Percentiles rank a stretch among this genome's conserved stretches.
Conservation (phyloP, 106 monocot species). For the Narthecium ossifragum region DNA sequence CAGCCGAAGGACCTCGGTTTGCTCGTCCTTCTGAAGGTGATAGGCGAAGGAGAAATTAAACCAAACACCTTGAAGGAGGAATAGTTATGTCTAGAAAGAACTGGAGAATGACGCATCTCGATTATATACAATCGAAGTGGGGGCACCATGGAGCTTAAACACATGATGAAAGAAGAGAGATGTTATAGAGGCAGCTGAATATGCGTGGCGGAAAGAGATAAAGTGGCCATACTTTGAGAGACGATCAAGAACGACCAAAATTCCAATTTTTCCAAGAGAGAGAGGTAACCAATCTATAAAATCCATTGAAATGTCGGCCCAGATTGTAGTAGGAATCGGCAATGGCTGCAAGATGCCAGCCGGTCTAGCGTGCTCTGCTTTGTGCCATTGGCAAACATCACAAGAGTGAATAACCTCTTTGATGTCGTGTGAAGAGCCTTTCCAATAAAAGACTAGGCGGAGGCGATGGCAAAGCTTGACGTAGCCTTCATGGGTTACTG, state of each 20-base stretch:
- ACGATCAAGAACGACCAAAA: constrained; percentile 9
- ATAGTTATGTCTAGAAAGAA: constrained; percentile 4
- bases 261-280: background rate
- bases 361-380: background rate
- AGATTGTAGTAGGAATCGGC: background rate
- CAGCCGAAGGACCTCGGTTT: constrained; percentile 9
- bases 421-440: too few relatives aligned
- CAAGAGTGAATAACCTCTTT: too few relatives aligned
- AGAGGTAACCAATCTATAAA: background rate
- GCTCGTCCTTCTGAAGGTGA: constrained; percentile 7
- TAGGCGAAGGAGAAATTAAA: background rate
- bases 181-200: background rate
- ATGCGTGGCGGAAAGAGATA: background rate
- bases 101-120: constrained; percentile 5
- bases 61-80: background rate
- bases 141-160: constrained; percentile 4
- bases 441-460: too few relatives aligned
- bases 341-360: background rate
- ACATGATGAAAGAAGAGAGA: background rate
- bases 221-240: constrained; percentile 7
- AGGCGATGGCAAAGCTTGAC: too few relatives aligned
- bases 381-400: background rate
- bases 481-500: background rate
- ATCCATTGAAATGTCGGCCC: background rate
- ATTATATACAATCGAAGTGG: background rate